Base-by-base conservation (phyloP, 2,329 filamentous ascomycete species). In the Fusarium verticillioides region DNA sequence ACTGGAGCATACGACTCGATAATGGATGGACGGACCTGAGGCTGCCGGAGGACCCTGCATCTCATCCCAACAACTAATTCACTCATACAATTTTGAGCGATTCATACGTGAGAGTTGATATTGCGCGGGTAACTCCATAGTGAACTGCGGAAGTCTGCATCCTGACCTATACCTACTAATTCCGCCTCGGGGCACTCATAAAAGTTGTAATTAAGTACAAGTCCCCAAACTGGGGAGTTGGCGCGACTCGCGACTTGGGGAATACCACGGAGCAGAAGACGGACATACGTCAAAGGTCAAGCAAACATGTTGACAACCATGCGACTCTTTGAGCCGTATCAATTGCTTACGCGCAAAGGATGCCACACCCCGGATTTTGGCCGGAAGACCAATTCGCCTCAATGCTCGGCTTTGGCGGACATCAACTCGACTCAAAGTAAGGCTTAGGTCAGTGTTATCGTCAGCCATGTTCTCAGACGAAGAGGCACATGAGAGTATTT, bases 31-130 rank as follows among this genome's bases (percentile, higher is more conserved):
- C 63, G 70, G 63, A 53, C 68, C 70, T 62, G 60, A 75, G 70
- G 65, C 62, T 70, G 66, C 60, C 63, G 73, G 69, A 76, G 57
- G 75, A 78, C 75, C 75, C 72, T 77, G 72, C 70, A 74, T 75
- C 57, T 58, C 57, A 64, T 59, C 63, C 47, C 47, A 63, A 66
- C 65, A 75, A 71, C 56, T 72, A 78, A 78, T 78, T 78, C 76
- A 78, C 76, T 78, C 76, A 78, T 78, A 78, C 75, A 76, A 73
- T 70, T 39, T 50, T 21, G 42, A 75, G 52, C 44, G 50, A 54
- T 46, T 44, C 37, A 50, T 56, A 52, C 47, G 39, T 42, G 34
- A 58, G 60, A 66, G 49, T 47, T 72, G 60, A 42, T 63, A 61
- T 43, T 32, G 61, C 66, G 50, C 37, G 66, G 37, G 61, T 59